Base-by-base conservation (phyloP, 495 filamentous ascomycete genomes). In the Letharia columbiana region DNA sequence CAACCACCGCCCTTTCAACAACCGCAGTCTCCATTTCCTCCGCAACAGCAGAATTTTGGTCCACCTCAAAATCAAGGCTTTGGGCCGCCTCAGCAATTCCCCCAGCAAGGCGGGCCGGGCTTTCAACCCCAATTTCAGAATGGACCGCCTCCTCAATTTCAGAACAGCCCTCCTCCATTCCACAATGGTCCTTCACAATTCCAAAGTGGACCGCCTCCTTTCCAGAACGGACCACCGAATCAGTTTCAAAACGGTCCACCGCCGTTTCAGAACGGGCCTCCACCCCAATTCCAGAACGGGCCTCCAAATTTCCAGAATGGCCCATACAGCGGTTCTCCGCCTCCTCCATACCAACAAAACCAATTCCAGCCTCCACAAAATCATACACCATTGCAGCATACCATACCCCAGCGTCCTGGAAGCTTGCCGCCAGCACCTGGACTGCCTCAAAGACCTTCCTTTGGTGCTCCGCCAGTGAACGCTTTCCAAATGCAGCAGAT, bases 381-480 rank as follows among this genome's bases (percentile, higher is more conserved):
- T 35, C 76, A 77, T 52, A 77, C 77, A 10, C 75, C 78, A 49
- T 77, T 80, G 23, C 77, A 81, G 44, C 63, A 73, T 60, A 58
- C 28, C 31, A 78, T 80, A 61, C 76, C 79, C 3, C 80, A 76
- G 56, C 76, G 81, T 68, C 78, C 79, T 39, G 77, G 75, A 12
- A 84, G 78, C 66, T 69, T 87, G 49, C 83, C 86, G 2, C 67
- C 80, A 40, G 81, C 83, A 0, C 78, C 84, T 5, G 84, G 84
- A 62, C 78, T 90, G 28, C 87, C 87, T 2, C 85, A 89, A 70
- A 79, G 87, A 60, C 87, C 87, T 15, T 72, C 80, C 0, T 83
- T 88, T 67, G 81, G 79, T 63, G 82, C 82, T 2, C 83, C 84
- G 8, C 75, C 76, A 54, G 78, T 85, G 54, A 84, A 84, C 68